Evolutionary conservation across 768 basidiomycete species (phyloP), one percentile per base, ranked within the genome.

Genomic region (Lentinula aciculospora): DNA sequence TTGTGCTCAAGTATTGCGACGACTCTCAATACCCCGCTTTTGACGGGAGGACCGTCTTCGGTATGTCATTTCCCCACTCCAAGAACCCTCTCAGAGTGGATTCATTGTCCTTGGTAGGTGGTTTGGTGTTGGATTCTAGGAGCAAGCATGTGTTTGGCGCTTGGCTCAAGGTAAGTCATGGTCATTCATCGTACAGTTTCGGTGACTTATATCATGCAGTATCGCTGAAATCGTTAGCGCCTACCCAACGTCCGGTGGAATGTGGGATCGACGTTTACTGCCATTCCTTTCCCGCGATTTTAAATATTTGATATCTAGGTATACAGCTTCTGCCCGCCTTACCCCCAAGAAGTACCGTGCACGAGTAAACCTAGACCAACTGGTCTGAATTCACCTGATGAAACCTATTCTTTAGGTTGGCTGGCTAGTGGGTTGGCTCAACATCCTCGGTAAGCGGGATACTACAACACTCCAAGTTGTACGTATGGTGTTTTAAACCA

Each of bases 371-470:
- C 21, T 9, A 9, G 3, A 17, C 12, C n/a, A 9, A 21, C 21
- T 15, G 6, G 17, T 19, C 10, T 21, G 21, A 21, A 44, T 19
- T 19, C 7, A 9, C 4, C 25, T 27, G 42, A 5, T 34, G 34
- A 44, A 53, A 12, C 44, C 48, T 25, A 58, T 21, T 54, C 13
- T 51, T 40, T 42, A 84, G 82, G 77, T 89, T 34, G 88, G 87
- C 28, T 89, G 87, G 87, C 70, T 88, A 9, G 88, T 90, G 17
- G 89, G 89, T 49, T 91, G 89, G 89, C 77, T 93, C 44, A 93
- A 93, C 66, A 83, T 91, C 40, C 80, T 91, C 15, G 89, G 86
- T 81, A 60, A 19, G 72, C 66, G 6, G 15, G 12, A 9, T 23
- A 1, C 13, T 47, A 29, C 21, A 31, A 13, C n/a, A n/a, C 27